A percentile compares a stretch with the other conserved stretches of the same genome.
Evolutionary conservation across 2,329 filamentous ascomycete genomes (phyloP).

Genomic region (Geosmithia putterillii): DNA sequence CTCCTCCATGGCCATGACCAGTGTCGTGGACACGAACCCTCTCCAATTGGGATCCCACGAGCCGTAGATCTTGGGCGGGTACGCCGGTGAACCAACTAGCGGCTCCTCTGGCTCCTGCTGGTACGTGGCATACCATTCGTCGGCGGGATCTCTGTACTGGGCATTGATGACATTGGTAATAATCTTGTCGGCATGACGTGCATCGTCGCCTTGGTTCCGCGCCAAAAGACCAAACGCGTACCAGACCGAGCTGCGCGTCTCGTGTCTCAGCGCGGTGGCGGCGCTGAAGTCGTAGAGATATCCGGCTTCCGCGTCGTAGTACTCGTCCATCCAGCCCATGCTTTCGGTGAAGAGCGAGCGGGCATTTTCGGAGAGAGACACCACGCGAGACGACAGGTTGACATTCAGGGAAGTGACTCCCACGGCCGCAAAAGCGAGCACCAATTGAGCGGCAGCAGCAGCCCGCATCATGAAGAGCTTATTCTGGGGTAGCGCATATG

Average conservation of each 20-base stretch:
- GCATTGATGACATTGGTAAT: constrained; percentile 38
- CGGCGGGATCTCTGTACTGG: constrained; percentile 36
- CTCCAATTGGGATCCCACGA: constrained; percentile 55
- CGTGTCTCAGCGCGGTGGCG: constrained; percentile 34
- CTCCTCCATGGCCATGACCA: constrained; percentile 47
- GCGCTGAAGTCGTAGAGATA: constrained; percentile 39
- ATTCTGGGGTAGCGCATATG: background rate
- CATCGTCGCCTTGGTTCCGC: constrained; percentile 36
- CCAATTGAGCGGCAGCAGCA: background rate
- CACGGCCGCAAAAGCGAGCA: background rate
- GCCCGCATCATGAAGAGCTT: background rate
- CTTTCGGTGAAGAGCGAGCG: background rate
- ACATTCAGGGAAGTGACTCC: background rate
- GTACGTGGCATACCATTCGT: constrained; percentile 44
- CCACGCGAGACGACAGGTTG: background rate
- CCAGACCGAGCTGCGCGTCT: constrained; percentile 45
- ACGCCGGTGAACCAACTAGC: constrained; percentile 35
- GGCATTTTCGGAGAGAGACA: background rate
- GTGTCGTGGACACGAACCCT: constrained; percentile 46
- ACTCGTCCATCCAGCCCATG: constrained; percentile 42
- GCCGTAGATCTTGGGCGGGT: constrained; percentile 38
- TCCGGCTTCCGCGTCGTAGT: constrained; percentile 36
- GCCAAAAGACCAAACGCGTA: constrained; percentile 46
- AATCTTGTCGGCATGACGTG: constrained; percentile 36
- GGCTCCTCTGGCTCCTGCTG: constrained; percentile 45